phyloP scores from a whole-genome alignment of 176 grass and related monocot species.

The Tillandsia fasciculata region DNA sequence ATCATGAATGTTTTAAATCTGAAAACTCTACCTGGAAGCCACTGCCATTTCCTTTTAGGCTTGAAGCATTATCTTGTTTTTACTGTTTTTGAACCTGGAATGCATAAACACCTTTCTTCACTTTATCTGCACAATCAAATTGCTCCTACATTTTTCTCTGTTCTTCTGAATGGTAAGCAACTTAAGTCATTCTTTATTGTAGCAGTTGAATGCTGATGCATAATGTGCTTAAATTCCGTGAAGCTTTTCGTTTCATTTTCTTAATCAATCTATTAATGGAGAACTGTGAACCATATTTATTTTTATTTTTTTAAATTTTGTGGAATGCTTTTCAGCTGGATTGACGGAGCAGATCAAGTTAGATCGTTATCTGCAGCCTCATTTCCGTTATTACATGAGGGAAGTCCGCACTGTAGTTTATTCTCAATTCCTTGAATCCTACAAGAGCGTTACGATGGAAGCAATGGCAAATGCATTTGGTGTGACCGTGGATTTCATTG shows the following conservation, averaged over 20 bases:
- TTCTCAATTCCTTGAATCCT: conserved; percentile 91
- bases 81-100: neutral
- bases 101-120: neutral
- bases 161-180: no score
- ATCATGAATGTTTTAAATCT: no score
- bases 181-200: no score
- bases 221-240: no score
- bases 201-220: no score
- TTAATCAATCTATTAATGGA: no score
- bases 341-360: conserved; percentile 88
- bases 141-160: neutral
- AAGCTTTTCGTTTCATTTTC: no score
- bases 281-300: no score
- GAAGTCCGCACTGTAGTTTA: conserved; percentile 87
- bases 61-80: neutral
- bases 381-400: conserved; percentile 92
- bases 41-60: neutral
- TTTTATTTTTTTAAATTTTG: neutral
- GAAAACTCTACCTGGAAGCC: no score
- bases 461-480: conserved; percentile 90
- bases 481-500: conserved; percentile 89
- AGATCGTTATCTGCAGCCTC: conserved; percentile 80
- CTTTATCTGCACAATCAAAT: neutral
- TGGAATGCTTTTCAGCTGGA: conserved; percentile 60
- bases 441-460: conserved; percentile 99